A percentile compares a stretch with the other conserved stretches of the same genome.
These are phyloP conservation scores for Quercus parvula DNA, from an alignment of 306 rosid species.

Conservation along the genomic window DNA sequence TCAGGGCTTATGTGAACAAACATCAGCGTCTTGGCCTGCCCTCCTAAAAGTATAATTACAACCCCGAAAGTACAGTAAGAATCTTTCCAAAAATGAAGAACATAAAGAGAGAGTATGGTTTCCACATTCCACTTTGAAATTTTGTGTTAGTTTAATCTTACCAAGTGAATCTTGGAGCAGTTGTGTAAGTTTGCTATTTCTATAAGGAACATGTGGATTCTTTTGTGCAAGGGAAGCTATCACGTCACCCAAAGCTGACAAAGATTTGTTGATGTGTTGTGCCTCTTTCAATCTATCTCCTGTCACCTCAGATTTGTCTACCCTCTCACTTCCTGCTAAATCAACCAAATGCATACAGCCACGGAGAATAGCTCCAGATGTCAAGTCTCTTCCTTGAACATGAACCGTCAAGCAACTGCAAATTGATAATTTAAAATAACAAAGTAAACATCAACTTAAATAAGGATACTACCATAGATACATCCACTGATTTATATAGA, in stretches of 20 bases:
- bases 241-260: constrained; percentile 96
- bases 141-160: constrained; percentile 31
- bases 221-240: constrained; percentile 94
- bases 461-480: background rate
- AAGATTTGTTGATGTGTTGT: constrained; percentile 89
- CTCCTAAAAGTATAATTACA: constrained; percentile 50
- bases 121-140: background rate
- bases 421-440: constrained; percentile 23
- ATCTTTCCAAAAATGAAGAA: background rate
- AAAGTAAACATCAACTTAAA: constrained; percentile 16
- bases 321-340: constrained; percentile 97
- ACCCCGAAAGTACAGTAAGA: constrained; percentile 14
- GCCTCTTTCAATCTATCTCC: constrained; percentile 97
- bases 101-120: background rate
- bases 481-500: background rate
- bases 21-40: constrained; percentile 96
- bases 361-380: constrained; percentile 67
- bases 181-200: constrained; percentile 96
- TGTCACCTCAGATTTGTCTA: constrained; percentile 92
- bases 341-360: constrained; percentile 99
- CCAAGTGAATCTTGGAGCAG: constrained; percentile 97
- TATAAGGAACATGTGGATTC: constrained; percentile 90
- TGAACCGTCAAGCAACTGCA: constrained; percentile 98
- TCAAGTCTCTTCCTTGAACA: constrained; percentile 94
- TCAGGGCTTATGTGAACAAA: constrained; percentile 96